Conservation (phyloP, 75 land plant genomes). For the Larix kaempferi region DNA sequence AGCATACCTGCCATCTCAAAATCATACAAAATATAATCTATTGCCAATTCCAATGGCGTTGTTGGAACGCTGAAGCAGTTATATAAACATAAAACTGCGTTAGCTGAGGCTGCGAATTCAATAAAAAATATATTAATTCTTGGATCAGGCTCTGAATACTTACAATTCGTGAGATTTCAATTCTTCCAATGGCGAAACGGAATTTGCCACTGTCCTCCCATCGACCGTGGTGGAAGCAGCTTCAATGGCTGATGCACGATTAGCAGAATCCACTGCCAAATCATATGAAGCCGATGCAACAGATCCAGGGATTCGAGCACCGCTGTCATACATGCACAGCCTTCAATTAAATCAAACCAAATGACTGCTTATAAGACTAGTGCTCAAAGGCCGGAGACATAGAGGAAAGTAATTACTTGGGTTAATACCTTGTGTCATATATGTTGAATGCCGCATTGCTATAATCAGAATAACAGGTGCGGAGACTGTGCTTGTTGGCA, state of each 20-base stretch:
- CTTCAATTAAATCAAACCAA: not conserved
- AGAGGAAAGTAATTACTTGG: no score
- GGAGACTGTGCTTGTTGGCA: constrained; percentile 32
- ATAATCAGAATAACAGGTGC: constrained; percentile 29
- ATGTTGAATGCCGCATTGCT: constrained; percentile 34
- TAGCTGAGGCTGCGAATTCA: no score
- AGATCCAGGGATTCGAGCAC: not conserved
- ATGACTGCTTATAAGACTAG: not conserved
- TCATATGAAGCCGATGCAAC: not conserved
- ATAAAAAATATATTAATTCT: no score
- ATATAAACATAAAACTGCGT: not conserved
- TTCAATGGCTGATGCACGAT: not conserved
- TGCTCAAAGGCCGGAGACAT: no score
- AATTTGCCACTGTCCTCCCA: no score
- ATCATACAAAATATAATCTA: constrained; percentile 76
- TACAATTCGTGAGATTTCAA: no score
- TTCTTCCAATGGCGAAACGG: no score
- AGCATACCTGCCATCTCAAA: constrained; percentile 70
- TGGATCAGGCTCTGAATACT: no score
- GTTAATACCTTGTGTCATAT: constrained; percentile 34
- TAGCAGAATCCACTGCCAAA: not conserved
- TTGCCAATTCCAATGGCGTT: constrained; percentile 69
- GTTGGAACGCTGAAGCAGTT: constrained; percentile 26
- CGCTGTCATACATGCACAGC: not conserved
- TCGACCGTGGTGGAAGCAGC: not conserved